Conservation (phyloP, 2,329 filamentous ascomycete genomes). For the Berkeleyomyces basicola region DNA sequence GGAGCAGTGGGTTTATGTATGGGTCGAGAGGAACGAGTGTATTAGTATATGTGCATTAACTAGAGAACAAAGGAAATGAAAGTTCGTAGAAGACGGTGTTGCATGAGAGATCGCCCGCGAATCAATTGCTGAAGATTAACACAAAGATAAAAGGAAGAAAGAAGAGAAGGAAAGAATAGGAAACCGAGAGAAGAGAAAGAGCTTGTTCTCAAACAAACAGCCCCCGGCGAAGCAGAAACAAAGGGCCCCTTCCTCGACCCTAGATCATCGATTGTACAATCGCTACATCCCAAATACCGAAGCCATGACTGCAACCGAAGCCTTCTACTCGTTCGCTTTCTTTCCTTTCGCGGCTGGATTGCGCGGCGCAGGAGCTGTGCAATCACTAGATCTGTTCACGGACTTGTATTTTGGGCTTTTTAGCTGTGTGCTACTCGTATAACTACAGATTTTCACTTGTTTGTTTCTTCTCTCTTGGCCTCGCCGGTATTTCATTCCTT, state of each 20-base stretch:
- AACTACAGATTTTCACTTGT: not conserved
- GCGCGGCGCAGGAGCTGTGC: too few species aligned
- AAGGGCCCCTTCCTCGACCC: not conserved
- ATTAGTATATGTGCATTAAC: not conserved
- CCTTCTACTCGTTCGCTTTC: not conserved
- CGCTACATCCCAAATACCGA: not conserved
- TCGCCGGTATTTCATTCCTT: not conserved
- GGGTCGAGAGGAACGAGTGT: not conserved
- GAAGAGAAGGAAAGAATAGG: not conserved
- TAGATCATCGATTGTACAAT: not conserved
- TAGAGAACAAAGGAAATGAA: not conserved
- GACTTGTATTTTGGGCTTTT: too few species aligned
- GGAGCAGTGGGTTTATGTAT: not conserved
- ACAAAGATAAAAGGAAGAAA: not conserved
- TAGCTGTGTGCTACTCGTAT: not conserved
- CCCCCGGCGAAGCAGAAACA: not conserved
- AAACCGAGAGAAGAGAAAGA: slow-evolving; percentile 1
- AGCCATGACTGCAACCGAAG: not conserved
- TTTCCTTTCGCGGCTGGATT: not conserved
- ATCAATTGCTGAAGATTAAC: not conserved
- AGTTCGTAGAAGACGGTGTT: not conserved
- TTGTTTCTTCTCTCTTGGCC: not conserved
- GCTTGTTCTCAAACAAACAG: not conserved
- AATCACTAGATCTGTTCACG: too few species aligned
- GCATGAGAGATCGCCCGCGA: slow-evolving; percentile 1